phyloP scores from a whole-genome alignment of 2,329 filamentous ascomycete species.

The Xylaria sp. region DNA sequence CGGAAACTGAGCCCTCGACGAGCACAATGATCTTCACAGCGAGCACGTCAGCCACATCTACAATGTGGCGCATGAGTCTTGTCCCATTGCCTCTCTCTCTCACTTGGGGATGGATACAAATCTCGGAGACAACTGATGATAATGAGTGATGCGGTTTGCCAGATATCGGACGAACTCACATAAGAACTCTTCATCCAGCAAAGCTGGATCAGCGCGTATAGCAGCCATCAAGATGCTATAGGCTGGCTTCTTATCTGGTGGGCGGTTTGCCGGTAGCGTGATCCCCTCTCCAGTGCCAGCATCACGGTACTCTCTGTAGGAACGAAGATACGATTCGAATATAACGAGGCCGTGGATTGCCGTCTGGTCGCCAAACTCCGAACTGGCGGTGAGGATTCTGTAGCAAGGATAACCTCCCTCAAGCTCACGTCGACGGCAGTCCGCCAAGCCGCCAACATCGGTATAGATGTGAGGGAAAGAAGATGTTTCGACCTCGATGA shows the following conservation, averaged over 20 bases:
- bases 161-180: constrained; percentile 24
- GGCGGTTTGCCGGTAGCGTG: constrained; percentile 30
- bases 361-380: neutral
- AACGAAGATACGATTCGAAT: constrained; percentile 34
- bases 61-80: constrained; percentile 33
- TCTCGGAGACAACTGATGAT: constrained; percentile 33
- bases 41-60: constrained; percentile 30
- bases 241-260: constrained; percentile 29
- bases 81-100: constrained; percentile 31
- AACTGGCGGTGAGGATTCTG: constrained; percentile 13
- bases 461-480: constrained; percentile 35
- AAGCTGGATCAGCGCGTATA: constrained; percentile 28
- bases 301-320: constrained; percentile 20
- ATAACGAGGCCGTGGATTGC: constrained; percentile 29
- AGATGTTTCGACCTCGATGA: constrained; percentile 29
- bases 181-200: constrained; percentile 35
- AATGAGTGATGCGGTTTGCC: constrained; percentile 11
- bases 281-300: constrained; percentile 28
- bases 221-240: constrained; percentile 34
- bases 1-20: constrained; percentile 31
- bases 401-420: constrained; percentile 27
- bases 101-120: constrained; percentile 32
- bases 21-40: constrained; percentile 32
- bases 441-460: constrained; percentile 8
- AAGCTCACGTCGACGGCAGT: constrained; percentile 30